Percentiles rank a stretch among this genome's conserved stretches.
phyloP scores from a whole-genome alignment of 768 basidiomycete species.

The Collybiopsis luxurians region DNA sequence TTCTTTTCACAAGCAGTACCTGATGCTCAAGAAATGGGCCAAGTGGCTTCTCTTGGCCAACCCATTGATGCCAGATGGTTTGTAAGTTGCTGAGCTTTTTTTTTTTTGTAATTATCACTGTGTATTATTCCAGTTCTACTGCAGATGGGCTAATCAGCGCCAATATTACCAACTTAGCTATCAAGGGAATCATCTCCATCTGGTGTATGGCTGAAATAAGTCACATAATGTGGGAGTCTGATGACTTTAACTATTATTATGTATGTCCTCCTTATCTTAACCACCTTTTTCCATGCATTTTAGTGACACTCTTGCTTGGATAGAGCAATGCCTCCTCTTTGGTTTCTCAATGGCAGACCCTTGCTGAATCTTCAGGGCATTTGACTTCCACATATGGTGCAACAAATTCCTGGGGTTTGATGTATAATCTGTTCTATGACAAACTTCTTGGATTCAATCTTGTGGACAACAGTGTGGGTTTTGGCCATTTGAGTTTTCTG shows the following conservation, averaged over 20 bases:
- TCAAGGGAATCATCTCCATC: conserved; percentile 17
- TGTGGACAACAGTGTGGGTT: no score
- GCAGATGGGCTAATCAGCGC: not conserved
- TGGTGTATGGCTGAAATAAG: conserved; percentile 16
- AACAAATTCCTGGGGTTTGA: conserved; percentile 17
- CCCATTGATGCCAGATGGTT: conserved; percentile 6
- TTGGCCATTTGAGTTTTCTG: no score
- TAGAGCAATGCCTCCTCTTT: not conserved
- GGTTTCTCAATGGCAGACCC: conserved; percentile 10
- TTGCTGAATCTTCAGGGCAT: conserved; percentile 6
- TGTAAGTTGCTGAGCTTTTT: conserved; percentile 8
- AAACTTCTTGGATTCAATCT: conserved; percentile 31
- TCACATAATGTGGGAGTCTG: conserved; percentile 1
- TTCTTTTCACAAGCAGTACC: not conserved
- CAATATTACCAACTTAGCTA: conserved; percentile 13
- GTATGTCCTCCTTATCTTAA: conserved; percentile 7
- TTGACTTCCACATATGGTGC: conserved; percentile 11
- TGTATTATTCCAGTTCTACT: no score
- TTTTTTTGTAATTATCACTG: no score
- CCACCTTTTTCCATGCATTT: no score
- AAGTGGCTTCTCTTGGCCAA: not conserved
- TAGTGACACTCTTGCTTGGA: no score
- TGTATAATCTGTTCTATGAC: conserved; percentile 42
- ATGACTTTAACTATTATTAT: conserved; percentile 6
- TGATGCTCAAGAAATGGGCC: not conserved